Evolutionary conservation across 768 basidiomycete genomes (phyloP).

Genomic region (Russula ochroleuca): DNA sequence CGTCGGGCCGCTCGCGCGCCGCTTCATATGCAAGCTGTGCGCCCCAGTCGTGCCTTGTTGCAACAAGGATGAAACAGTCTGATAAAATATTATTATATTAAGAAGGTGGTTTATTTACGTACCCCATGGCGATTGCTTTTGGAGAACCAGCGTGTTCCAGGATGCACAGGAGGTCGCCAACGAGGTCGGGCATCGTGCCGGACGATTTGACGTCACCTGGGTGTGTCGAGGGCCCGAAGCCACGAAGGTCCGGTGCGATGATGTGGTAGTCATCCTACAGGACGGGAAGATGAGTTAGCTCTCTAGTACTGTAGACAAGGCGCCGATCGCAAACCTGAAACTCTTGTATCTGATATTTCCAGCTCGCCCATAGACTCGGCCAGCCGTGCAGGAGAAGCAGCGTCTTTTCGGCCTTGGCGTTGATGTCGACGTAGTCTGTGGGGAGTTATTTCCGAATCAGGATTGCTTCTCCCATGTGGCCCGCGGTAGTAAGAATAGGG

Average conservation of each 20-base stretch:
- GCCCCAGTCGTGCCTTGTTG: constrained; percentile 78
- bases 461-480: too few relatives aligned
- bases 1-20: constrained; percentile 61
- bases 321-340: constrained; percentile 47
- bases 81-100: background rate
- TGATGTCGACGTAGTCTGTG: constrained; percentile 53
- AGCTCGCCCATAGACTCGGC: constrained; percentile 73
- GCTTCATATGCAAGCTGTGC: constrained; percentile 63
- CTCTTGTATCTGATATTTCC: constrained; percentile 65
- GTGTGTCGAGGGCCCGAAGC: constrained; percentile 65
- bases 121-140: constrained; percentile 63
- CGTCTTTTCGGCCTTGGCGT: constrained; percentile 47
- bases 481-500: background rate
- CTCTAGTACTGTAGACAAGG: background rate
- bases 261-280: constrained; percentile 56
- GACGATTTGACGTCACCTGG: constrained; percentile 59
- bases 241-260: constrained; percentile 59
- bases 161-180: constrained; percentile 60
- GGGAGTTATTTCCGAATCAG: background rate
- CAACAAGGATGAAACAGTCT: background rate
- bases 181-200: constrained; percentile 56
- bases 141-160: constrained; percentile 47
- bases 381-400: constrained; percentile 74
- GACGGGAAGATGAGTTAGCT: background rate
- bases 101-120: background rate